Evolutionary conservation across 1,284 basidiomycete species (phyloP).

Genomic region (Cystobasidium pallidum): DNA sequence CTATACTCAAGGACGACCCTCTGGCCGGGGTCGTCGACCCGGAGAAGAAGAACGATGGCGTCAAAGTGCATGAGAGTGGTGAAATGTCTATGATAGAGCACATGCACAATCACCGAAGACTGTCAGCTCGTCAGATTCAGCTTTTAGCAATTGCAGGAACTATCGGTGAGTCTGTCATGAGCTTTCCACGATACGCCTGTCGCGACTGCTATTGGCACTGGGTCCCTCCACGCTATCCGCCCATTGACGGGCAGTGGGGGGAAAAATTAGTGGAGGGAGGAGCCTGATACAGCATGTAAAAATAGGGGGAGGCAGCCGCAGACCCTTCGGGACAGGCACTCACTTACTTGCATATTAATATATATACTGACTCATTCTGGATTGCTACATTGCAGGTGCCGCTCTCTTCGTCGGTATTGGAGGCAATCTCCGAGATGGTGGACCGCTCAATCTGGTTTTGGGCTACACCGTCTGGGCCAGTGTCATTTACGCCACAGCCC

Average conservation of each 20-base stretch:
- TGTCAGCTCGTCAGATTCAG: constrained; percentile 42
- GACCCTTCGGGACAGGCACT: neutral
- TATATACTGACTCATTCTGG: neutral
- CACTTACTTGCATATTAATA: neutral
- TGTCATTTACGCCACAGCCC: constrained; percentile 38
- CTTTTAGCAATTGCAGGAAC: constrained; percentile 44
- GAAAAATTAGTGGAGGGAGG: constrained; percentile 34
- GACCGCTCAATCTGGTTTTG: constrained; percentile 35
- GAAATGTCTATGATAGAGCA: constrained; percentile 32
- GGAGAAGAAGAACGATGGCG: constrained; percentile 5
- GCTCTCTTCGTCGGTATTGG: constrained; percentile 45
- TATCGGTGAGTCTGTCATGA: constrained; percentile 14
- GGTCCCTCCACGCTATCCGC: neutral
- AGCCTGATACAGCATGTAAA: neutral
- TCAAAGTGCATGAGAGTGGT: neutral
- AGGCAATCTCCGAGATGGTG: constrained; percentile 33
- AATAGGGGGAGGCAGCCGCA: neutral
- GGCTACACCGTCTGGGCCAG: constrained; percentile 38
- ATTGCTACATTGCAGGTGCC: constrained; percentile 21
- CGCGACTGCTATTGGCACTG: constrained; percentile 22
- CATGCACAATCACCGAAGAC: constrained; percentile 44
- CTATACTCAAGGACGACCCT: constrained; percentile 30
- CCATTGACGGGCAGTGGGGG: neutral
- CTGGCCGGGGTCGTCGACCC: constrained; percentile 38
- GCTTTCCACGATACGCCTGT: neutral